Base-by-base conservation (phyloP, 441 rosid genomes). In the Corymbia citriodora region DNA sequence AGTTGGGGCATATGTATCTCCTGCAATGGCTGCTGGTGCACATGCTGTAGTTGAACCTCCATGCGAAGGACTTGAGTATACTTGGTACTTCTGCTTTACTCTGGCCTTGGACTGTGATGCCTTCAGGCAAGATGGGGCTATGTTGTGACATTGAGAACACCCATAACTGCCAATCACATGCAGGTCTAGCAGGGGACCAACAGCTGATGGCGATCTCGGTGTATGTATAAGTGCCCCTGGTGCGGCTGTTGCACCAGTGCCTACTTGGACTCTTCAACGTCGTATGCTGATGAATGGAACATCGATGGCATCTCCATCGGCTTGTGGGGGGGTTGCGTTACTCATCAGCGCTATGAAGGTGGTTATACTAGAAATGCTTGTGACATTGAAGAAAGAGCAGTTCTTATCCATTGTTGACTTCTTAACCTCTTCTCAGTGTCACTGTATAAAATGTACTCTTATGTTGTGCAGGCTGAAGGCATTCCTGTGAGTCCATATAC, bases 211-310 rank as follows among this genome's bases (percentile, higher is more conserved):
- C 74, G 99, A 97, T 96, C 95, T 98, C 91, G 99, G 99, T 90
- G 99, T 98, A 90, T 94, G 95, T 94, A 91, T 97, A 88, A 96
- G 99, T 96, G 99, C 99, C 92, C 99, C 99, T 94, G 99, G 99
- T 92, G 99, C 97, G 89, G 99, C 99, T 90, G 97, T 98, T 92
- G 99, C 99, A 92, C 99, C 99, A 81, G 99, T 98, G 82, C 99
- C 99, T 92, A 97, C 97, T 90, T 97, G 99, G 99, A 97, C 99
- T 88, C 99, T 98, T 92, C 99, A 98, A 93, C 95, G 95, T 86
- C 99, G 99, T 89, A 97, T 96, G 99, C 99, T 98, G 90, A 97
- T 97, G 99, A 98, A 97, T 94, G 99, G 99, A 90, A 98, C 99
- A 90, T 98, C 99, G 90, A 98, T 98, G 99, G 93, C 99, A 92